Base-by-base conservation (phyloP, 805 yeast species). In the Cyberlindnera petersonii region DNA sequence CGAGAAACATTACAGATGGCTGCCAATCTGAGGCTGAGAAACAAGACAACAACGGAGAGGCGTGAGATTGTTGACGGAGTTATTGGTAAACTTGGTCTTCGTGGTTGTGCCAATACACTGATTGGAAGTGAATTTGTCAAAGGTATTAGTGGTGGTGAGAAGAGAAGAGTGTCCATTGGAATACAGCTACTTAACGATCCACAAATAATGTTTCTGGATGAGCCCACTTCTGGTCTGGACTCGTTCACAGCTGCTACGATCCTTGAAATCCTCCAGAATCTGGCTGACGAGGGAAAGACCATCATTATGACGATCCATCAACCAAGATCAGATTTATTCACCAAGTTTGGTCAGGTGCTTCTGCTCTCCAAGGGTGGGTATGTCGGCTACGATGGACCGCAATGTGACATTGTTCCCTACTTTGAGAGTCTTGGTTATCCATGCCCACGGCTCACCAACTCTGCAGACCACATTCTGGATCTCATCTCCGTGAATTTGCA, bases 161-260 rank as follows among this genome's bases (percentile, higher is more conserved):
- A 85, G 54, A 71, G 95, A 52, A 68, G 96, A 50, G 84, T 87
- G 1, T 78, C 91, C 0, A 86, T 87, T 58, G 93, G 88, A 2
- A 75, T 85, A 33, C 95, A 87, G 55, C 63, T 87, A 23, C 63
- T 87, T 27, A 78, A 79, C 40, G 77, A 78, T 37, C 94, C 95
- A 0, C 79, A 79, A 40, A 70, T 87, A 21, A 55, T 87, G 29
- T 69, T 87, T 35, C 62, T 87, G 17, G 96, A 87, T 59, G 96
- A 87, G 55, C 95, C 96, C 1, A 87, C 96, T 0, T 84, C 95
- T 4, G 96, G 96, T 0, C 66, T 87, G 18, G 96, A 87, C 56
- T 75, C 89, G 18, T 77, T 84, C 42, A 86, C 94, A 0, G 85
- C 95, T 0, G 71, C 77, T 0, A 74, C 87, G 1, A 83, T 87